Evolutionary conservation across 371 early-diverging fungal genomes (phyloP), one percentile per base, ranked within the genome.

Genomic region (Smittium mucronatum): DNA sequence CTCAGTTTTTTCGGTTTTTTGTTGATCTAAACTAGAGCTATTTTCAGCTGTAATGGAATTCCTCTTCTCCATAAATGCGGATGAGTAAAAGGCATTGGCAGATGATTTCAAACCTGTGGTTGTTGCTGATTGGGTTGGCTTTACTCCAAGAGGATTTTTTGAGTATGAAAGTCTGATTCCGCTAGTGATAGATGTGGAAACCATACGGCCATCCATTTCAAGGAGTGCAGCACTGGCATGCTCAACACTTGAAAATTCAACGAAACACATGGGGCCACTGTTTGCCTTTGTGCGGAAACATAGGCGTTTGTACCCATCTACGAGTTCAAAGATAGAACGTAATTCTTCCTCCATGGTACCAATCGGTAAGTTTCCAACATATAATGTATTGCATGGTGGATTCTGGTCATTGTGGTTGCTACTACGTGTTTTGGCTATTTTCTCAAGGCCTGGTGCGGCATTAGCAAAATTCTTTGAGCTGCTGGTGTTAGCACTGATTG

Each of bases 351-450:
- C 93, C 34, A 78, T 81, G 16, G 94, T 85, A 72, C 89, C 87
- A 69, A 81, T 78, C 2, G 94, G 93, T 33, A 96, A 78, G 74
- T 94, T 94, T 58, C 95, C 95, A n/a, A 96, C 93, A 75, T 95
- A 94, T n/a, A 94, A 81, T 1, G 95, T 94, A 75, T 94, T 96
- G 81, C 97, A 94, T 1, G 95, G 95, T n/a, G 94, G 94, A 75
- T 96, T 94, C 75, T 93, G 90, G 77, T 93, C 94, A 33, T 85
- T 86, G 29, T 28, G 82, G 73, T 87, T 87, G 69, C 75, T 76
- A 68, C 76, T 76, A 69, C 80, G 77, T 16, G 80, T 77, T 33
- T 71, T 78, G 2, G 79, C 75, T 73, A 78, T 78, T 1, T 76
- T 72, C 47, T 63, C 34, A 34, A 67, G 67, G 5, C 67, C 67